Base-by-base conservation (phyloP, 306 rosid species). In the Glycine latifolia region DNA sequence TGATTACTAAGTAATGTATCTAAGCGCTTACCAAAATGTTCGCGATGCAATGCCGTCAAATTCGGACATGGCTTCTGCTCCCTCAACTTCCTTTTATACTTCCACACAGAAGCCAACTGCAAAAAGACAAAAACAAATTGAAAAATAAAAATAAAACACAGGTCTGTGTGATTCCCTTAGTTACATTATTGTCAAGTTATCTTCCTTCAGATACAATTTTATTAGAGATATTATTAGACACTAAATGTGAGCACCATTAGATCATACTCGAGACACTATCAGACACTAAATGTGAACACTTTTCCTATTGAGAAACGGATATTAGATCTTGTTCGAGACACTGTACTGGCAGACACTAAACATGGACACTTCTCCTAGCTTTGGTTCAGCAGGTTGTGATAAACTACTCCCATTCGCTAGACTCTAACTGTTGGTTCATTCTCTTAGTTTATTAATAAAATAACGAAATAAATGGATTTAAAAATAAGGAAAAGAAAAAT, bases 81-180 rank as follows among this genome's bases (percentile, higher is more conserved):
- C 63, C 92, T 96, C 87, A 85, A 70, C 89, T 83, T 93, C 83
- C 98, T 91, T 89, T 88, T 91, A 79, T 89, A 89, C 81, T 91
- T 91, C 99, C 99, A 96, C 7, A 93, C 93, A 3, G 97, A 87
- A 53, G 97, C 89, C 76, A 96, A 84, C 99, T 95, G 82, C 84
- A 85, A 70, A 70, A 75, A 44, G 74, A 82, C 81, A 10, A 37
- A 43, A 68, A 39, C 41, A 13, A 20, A 54, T 2, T 3, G 41
- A 50, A 67, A 37, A 87, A 76, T 26, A 26, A 26, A 26, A 26
- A 26, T 26, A 26, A 26, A 26, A 26, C 53, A 41, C 71, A 76
- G 7, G 12, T 9, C 33, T 16, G 14, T 31, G 33, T 66, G 67
- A 59, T 50, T 67, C 62, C 2, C 39, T 6, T 14, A 13, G 43